Conservation (phyloP, 1,139 yeast species). For the Meyerozyma carpophila region DNA sequence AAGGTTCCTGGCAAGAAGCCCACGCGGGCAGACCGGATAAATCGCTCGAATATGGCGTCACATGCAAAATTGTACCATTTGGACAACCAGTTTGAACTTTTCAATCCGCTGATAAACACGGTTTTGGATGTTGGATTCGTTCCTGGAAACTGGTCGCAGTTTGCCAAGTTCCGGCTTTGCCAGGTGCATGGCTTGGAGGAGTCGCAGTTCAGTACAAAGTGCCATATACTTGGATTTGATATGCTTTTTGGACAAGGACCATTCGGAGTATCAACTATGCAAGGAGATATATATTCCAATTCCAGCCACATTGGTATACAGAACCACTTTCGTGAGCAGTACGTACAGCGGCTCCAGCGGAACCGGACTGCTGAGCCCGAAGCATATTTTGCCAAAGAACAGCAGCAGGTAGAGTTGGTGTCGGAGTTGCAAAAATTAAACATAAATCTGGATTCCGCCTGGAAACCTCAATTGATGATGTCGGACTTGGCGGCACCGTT, state of each 20-base stretch:
- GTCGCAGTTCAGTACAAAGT: conserved; percentile 48
- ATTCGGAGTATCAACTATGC: conserved; percentile 69
- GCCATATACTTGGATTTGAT: conserved; percentile 81
- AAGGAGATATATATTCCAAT: conserved; percentile 77
- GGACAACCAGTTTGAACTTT: background rate
- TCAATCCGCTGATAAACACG: background rate
- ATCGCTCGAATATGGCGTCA: background rate
- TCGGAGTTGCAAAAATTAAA: conserved; percentile 1
- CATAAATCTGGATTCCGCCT: background rate
- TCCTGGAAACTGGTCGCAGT: conserved; percentile 96
- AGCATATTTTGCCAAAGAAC: conserved; percentile 27
- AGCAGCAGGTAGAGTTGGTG: conserved; percentile 13
- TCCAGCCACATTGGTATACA: conserved; percentile 58
- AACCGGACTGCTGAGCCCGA: conserved; percentile 2
- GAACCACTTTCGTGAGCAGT: conserved; percentile 46
- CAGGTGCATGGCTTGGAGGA: conserved; percentile 28
- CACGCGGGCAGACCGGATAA: background rate
- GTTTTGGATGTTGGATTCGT: conserved; percentile 61
- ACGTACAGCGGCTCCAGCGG: conserved; percentile 10
- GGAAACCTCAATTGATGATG: conserved; percentile 51
- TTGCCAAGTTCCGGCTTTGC: conserved; percentile 40
- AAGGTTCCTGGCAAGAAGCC: background rate
- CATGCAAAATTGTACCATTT: background rate
- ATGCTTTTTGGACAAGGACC: conserved; percentile 77
- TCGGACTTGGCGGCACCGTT: conserved; percentile 87